Evolutionary conservation across 2,329 filamentous ascomycete species (phyloP), one percentile per base, ranked within the genome.

Genomic region (Westerdykella aurantiaca): DNA sequence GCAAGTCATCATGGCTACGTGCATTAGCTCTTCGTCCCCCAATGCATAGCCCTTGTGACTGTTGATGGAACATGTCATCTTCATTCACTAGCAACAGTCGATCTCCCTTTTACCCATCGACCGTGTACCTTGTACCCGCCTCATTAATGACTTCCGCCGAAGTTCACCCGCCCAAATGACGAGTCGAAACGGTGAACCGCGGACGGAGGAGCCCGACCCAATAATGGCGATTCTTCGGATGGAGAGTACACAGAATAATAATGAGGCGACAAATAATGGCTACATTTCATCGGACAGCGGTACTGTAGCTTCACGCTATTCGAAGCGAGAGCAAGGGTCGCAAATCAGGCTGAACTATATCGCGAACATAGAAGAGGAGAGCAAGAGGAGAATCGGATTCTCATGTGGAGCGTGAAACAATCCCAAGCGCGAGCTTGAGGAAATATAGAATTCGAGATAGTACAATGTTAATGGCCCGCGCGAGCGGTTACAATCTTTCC

Each of bases 401-500:
- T 29, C 9, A 10, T 29, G 25, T 9, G 25, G 10, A 29, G 25
- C 11, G 11, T 12, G 7, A 7, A 29, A 29, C 25, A 29, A 29
- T 29, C 25, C 11, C 25, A 29, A 29, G 25, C 25, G 7, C 11
- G 7, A 9, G 25, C 25, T 29, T 29, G 25, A 22, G 33, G 5
- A 33, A 35, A 22, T 29, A 37, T 22, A 31, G 17, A 41, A 34
- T 17, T 31, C 23, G 16, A 34, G 14, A 29, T 29, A 31, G 31
- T 33, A 37, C 33, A 42, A 37, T 18, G 41, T 31, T 25, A 34
- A 57, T 60, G 50, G 54, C 60, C 66, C 64, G 66, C 64, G 66
- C 52, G 66, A 66, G 66, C 66, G 61, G 64, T 58, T 63, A 67
- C 63, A 65, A 57, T 68, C 64, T 67, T 66, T 61, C 64, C 25